Conservation (phyloP, 1,284 basidiomycete genomes). For the Wolfiporia cocos region DNA sequence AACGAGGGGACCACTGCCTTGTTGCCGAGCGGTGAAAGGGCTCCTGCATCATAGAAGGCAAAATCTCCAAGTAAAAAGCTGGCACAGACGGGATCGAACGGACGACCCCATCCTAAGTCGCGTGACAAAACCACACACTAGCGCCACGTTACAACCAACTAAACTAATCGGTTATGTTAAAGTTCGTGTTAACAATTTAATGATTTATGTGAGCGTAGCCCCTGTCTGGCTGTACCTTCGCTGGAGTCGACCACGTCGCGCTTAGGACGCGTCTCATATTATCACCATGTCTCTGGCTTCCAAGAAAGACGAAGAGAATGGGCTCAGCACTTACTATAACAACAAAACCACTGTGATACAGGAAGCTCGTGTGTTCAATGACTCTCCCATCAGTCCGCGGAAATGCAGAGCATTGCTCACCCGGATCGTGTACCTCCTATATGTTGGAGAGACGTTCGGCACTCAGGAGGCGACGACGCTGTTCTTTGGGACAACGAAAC, state of each 20-base stretch:
- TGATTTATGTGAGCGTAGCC: too few relatives aligned
- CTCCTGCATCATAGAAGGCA: too few relatives aligned
- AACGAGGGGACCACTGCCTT: too few relatives aligned
- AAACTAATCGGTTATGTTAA: too few relatives aligned
- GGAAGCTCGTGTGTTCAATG: constrained; percentile 99
- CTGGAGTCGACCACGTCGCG: constrained; percentile 2
- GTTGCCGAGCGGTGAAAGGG: too few relatives aligned
- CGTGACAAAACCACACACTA: too few relatives aligned
- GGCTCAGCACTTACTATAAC: constrained; percentile 83
- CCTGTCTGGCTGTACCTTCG: too few relatives aligned
- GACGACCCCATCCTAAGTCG: too few relatives aligned
- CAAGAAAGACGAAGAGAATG: constrained; percentile 91
- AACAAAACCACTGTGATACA: constrained; percentile 96
- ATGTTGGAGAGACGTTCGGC: constrained; percentile 92
- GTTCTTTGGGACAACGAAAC: constrained; percentile 98
- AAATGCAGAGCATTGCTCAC: constrained; percentile 97
- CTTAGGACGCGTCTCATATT: constrained; percentile 3
- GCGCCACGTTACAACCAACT: too few relatives aligned
- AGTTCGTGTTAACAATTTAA: too few relatives aligned
- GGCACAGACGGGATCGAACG: too few relatives aligned
- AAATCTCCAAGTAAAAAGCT: too few relatives aligned
- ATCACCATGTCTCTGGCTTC: constrained; percentile 67
- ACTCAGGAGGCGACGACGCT: constrained; percentile 96
- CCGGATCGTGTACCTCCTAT: constrained; percentile 93
- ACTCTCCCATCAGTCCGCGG: constrained; percentile 94